These are phyloP conservation scores for Anisodus tanguticus DNA, from an alignment of 257 asterid species.

Conservation along the genomic window DNA sequence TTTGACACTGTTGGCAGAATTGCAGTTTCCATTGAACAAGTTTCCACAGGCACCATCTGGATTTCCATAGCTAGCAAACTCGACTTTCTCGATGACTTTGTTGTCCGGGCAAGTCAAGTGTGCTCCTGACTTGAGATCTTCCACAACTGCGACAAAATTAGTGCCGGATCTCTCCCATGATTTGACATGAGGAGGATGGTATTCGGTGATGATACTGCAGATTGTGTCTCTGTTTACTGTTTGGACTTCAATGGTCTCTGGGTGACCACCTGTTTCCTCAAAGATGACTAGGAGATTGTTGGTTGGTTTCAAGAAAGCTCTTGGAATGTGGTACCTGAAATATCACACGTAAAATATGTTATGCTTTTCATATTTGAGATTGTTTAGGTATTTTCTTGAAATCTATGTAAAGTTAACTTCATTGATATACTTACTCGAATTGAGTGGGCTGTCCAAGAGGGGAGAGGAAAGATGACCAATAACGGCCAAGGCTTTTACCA, in stretches of 20 bases:
- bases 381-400: background rate
- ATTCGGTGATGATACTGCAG: constrained; percentile 61
- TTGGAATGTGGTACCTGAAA: constrained; percentile 61
- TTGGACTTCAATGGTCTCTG: constrained; percentile 42
- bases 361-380: background rate
- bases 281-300: constrained; percentile 58
- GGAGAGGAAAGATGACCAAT: constrained; percentile 70
- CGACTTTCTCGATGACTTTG: constrained; percentile 52
- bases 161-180: constrained; percentile 49
- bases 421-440: constrained; percentile 51
- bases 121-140: constrained; percentile 49
- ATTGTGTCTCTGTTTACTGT: constrained; percentile 70
- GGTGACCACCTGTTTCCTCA: constrained; percentile 72
- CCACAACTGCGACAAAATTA: constrained; percentile 36
- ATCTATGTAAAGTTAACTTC: background rate
- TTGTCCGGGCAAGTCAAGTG: constrained; percentile 51
- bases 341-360: background rate
- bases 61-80: constrained; percentile 70
- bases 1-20: constrained; percentile 40
- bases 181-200: constrained; percentile 49
- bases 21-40: constrained; percentile 57
- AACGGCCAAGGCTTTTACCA: constrained; percentile 69
- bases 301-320: constrained; percentile 62
- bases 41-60: constrained; percentile 74
- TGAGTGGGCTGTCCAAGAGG: constrained; percentile 68